Base-by-base conservation (phyloP, 345 rosid species). In the Hibiscus trionum region DNA sequence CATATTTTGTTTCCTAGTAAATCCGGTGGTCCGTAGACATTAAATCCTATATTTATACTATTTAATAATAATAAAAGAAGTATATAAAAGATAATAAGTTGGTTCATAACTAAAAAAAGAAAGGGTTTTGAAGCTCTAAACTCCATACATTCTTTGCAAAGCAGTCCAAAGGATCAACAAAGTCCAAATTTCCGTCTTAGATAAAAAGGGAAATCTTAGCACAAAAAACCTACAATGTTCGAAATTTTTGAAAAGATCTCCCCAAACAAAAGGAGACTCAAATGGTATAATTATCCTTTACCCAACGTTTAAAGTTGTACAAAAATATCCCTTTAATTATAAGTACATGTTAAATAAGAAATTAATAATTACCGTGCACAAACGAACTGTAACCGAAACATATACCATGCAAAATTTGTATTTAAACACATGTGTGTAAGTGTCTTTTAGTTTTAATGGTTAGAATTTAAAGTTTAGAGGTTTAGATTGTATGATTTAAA, bases 151-250 rank as follows among this genome's bases (percentile, higher is more conserved):
- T 29, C 42, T 42, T 71, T 44, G 42, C 58, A 60, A 60, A 46
- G 74, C 7, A 6, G 56, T 21, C 57, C 15, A 39, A 39, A 39
- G 4, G 3, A 46, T 10, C 12, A 46, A 46, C 15, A 46, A 12
- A 37, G 75, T 72, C 75, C 70, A 61, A 62, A 50, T 49, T 72
- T 49, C 11, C 75, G 69, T 72, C 75, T 72, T 4, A 71, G 50
- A 58, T 58, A 26, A 47, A 47, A 66, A 15, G 14, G 15, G 15
- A 66, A 7, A 7, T 66, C 50, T 47, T 14, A 15, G 33, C 16
- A 27, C 50, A 14, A 3, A 65, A 65, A 37, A 39, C 50, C 61
- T 57, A 63, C 26, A 63, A 35, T 42, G 19, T 57, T 57, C 11
- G 16, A 24, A 56, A 56, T 5, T 5, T 16, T 52, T 31, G 17